Evolutionary conservation across 2,329 filamentous ascomycete species (phyloP).

Genomic region (Tolypocladium pustulatum): DNA sequence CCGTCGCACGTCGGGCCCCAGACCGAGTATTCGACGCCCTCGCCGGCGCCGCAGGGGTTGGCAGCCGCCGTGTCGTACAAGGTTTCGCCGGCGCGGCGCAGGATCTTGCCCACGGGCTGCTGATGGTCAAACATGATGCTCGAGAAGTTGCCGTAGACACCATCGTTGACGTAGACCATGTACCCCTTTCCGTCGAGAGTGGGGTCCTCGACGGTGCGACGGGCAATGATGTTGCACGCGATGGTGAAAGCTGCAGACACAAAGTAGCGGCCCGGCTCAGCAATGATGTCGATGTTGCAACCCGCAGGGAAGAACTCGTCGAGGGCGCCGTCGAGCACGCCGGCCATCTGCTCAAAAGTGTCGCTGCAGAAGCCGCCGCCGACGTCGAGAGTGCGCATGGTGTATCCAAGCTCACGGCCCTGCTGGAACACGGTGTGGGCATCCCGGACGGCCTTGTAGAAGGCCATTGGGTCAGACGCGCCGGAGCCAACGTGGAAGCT

Average conservation of each 20-base stretch:
- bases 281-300: constrained; percentile 70
- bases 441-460: constrained; percentile 82
- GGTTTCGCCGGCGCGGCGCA: constrained; percentile 50
- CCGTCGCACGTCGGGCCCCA: constrained; percentile 98
- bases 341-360: constrained; percentile 84
- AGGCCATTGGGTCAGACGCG: constrained; percentile 84
- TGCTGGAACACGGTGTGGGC: constrained; percentile 84
- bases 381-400: constrained; percentile 81
- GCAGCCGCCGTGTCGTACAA: constrained; percentile 46
- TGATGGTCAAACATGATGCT: constrained; percentile 99
- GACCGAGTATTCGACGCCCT: constrained; percentile 76
- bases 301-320: constrained; percentile 78
- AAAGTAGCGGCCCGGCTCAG: constrained; percentile 94
- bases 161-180: constrained; percentile 97
- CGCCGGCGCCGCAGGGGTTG: constrained; percentile 31
- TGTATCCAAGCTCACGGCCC: constrained; percentile 64
- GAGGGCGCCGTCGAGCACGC: constrained; percentile 65
- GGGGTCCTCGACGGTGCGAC: constrained; percentile 74
- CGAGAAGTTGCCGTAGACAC: constrained; percentile 96
- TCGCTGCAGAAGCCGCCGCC: constrained; percentile 89
- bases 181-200: constrained; percentile 59
- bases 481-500: constrained; percentile 98
- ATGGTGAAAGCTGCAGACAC: constrained; percentile 89
- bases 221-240: constrained; percentile 91
- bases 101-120: constrained; percentile 72